phyloP scores from a whole-genome alignment of 768 basidiomycete species.

The Mycena haematopus region DNA sequence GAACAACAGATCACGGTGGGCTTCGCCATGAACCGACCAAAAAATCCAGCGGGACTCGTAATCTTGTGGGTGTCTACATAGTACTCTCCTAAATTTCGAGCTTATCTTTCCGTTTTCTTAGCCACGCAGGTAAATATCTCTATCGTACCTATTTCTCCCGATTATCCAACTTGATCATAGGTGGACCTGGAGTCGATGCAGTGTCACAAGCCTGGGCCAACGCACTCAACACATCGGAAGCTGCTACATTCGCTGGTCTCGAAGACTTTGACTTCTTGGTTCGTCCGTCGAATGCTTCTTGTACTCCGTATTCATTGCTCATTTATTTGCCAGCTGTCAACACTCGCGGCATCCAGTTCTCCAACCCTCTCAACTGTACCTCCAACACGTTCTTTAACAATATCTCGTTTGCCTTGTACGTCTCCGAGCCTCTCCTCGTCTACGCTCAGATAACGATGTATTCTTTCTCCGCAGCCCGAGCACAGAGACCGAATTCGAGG shows the following conservation, averaged over 20 bases:
- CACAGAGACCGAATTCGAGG: slow-evolving; percentile 22
- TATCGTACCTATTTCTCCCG: neutral
- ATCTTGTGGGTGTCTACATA: slow-evolving; percentile 18
- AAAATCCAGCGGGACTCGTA: slow-evolving; percentile 22
- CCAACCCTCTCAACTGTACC: slow-evolving; percentile 29
- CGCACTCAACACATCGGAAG: slow-evolving; percentile 22
- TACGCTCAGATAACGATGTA: neutral
- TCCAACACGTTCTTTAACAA: slow-evolving; percentile 21
- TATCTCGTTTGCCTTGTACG: slow-evolving; percentile 21
- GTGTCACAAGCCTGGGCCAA: slow-evolving; percentile 25
- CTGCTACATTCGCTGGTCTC: slow-evolving; percentile 16
- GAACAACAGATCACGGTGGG: slow-evolving; percentile 31
- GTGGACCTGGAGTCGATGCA: slow-evolving; percentile 27
- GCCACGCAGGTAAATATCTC: slow-evolving; percentile 23
- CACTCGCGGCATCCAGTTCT: slow-evolving; percentile 28
- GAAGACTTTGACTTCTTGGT: slow-evolving; percentile 29
- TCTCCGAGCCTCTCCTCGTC: neutral
- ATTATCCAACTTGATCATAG: neutral
- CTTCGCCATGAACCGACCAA: slow-evolving; percentile 30
- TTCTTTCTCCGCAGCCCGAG: slow-evolving; percentile 15
- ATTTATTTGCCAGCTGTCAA: slow-evolving; percentile 22
- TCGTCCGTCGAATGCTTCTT: neutral
- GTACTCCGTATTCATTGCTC: no score
- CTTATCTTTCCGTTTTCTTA: neutral
- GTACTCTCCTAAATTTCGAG: neutral